Conservation (phyloP, 495 filamentous ascomycete species). For the Annulohypoxylon maeteangense region DNA sequence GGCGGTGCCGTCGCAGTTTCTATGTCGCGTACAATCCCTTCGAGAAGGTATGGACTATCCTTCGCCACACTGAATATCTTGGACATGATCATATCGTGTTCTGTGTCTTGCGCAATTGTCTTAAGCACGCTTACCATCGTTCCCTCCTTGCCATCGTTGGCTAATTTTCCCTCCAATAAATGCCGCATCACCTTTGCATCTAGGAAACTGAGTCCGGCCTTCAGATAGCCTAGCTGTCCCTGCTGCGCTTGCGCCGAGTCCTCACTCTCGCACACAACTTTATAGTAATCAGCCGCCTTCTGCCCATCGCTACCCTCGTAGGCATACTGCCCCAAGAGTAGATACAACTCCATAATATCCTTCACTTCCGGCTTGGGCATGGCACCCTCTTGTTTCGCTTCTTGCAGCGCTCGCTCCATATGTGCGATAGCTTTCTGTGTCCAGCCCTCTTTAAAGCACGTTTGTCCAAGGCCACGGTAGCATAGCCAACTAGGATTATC, state of each 20-base stretch:
- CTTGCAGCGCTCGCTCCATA: constrained; percentile 4
- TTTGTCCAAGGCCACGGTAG: background rate
- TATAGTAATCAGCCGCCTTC: background rate
- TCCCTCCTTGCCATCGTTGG: background rate
- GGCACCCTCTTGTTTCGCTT: background rate
- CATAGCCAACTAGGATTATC: constrained; percentile 1
- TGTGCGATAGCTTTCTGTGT: background rate
- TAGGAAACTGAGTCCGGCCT: background rate
- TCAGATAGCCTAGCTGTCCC: constrained; percentile 9
- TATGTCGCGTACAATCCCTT: background rate
- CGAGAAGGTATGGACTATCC: background rate
- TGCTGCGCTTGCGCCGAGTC: background rate
- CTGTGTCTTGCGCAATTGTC: background rate
- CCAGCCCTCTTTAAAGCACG: background rate
- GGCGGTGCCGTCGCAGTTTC: constrained; percentile 1
- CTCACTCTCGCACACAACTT: background rate
- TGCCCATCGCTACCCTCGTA: background rate
- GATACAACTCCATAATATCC: background rate
- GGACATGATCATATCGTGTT: background rate
- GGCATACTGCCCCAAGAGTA: background rate
- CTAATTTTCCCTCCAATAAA: background rate
- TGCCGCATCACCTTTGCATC: background rate
- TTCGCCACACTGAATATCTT: constrained; percentile 1
- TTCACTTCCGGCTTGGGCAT: constrained; percentile 6
- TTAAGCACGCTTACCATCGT: background rate